Evolutionary conservation across 2,329 filamentous ascomycete species (phyloP), one percentile per base, ranked within the genome.

Genomic region (Plectosphaerella sp.): DNA sequence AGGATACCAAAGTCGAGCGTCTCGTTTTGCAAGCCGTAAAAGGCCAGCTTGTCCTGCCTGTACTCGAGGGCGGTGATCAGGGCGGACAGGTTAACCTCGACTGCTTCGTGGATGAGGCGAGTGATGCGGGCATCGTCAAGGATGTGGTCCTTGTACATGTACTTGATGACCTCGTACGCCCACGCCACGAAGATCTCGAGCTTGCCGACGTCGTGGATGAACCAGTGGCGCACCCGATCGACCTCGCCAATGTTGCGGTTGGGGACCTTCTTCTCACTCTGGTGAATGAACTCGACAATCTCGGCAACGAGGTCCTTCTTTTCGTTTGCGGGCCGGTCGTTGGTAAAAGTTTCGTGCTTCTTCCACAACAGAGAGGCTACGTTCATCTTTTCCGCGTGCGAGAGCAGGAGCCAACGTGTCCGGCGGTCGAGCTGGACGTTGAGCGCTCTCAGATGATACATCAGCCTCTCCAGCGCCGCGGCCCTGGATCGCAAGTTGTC

Each of bases 361-460:
- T 84, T 85, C 91, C 93, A 97, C 37, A 97, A 77, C 45, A 84
- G 78, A 54, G 82, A 79, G 16, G 91, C 90, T 36, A 91, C 89
- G 43, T 87, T 84, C 72, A 97, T 80, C 69, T 92, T 96, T 67
- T 99, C 94, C 0, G 93, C 93, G 62, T 93, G 86, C 77, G 86
- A 89, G n/a, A 99, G 74, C 33, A 99, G 71, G 56, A 80, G 78
- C 91, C 92, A 97, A 59, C 85, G 84, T 1, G 86, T 86, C 22
- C 72, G 73, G 41, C 83, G 81, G 57, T 88, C 83, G 6, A 97
- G 67, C 3, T 82, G 74, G 24, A 84, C 77, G 54, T 84, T 85
- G 33, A 86, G 84, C 6, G 79, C 78, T 56, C 80, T 79, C 12
- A 97, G 72, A 59, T 94, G 84, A 3, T 76, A 72, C 50, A 90